Conservation (phyloP, 2,329 filamentous ascomycete genomes). For the Alternaria arborescens region DNA sequence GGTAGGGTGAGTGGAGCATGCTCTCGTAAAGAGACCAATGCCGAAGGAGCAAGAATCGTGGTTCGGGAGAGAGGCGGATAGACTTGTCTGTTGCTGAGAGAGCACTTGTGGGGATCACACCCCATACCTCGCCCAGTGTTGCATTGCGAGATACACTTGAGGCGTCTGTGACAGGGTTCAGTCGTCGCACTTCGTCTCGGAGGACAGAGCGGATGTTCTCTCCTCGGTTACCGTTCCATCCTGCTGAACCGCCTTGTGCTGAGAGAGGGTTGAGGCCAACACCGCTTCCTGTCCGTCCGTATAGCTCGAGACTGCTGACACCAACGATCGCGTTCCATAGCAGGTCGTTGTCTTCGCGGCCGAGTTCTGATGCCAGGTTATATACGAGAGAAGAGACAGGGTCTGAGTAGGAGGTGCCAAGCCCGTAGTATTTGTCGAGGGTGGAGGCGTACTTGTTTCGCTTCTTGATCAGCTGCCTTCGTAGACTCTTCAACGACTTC, state of each 20-base stretch:
- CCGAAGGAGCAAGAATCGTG: slow-evolving; percentile 87
- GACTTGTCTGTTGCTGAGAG: slow-evolving; percentile 89
- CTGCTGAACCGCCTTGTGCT: slow-evolving; percentile 64
- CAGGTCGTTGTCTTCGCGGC: slow-evolving; percentile 94
- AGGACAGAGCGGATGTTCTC: slow-evolving; percentile 85
- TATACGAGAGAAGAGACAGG: slow-evolving; percentile 95
- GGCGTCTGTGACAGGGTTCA: slow-evolving; percentile 78
- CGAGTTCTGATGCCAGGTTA: slow-evolving; percentile 91
- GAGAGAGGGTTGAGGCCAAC: slow-evolving; percentile 70
- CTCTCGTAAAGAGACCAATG: slow-evolving; percentile 99
- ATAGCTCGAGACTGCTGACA: slow-evolving; percentile 91
- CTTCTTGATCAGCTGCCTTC: slow-evolving; percentile 76
- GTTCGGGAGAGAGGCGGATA: slow-evolving; percentile 92
- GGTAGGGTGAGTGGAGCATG: slow-evolving; percentile 96
- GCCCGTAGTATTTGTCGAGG: slow-evolving; percentile 82
- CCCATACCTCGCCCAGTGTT: slow-evolving; percentile 71
- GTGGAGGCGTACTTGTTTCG: slow-evolving; percentile 79
- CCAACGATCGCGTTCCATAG: slow-evolving; percentile 96
- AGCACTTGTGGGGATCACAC: slow-evolving; percentile 89
- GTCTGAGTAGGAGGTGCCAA: slow-evolving; percentile 91
- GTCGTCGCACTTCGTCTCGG: slow-evolving; percentile 89
- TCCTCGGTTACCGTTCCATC: slow-evolving; percentile 83
- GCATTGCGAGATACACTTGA: slow-evolving; percentile 67
- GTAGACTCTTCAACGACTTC: slow-evolving; percentile 75
- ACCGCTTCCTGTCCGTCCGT: slow-evolving; percentile 84